Evolutionary conservation across 1,139 yeast genomes (phyloP), one percentile per base, ranked within the genome.

Genomic region (Saccharomyces hybrid): DNA sequence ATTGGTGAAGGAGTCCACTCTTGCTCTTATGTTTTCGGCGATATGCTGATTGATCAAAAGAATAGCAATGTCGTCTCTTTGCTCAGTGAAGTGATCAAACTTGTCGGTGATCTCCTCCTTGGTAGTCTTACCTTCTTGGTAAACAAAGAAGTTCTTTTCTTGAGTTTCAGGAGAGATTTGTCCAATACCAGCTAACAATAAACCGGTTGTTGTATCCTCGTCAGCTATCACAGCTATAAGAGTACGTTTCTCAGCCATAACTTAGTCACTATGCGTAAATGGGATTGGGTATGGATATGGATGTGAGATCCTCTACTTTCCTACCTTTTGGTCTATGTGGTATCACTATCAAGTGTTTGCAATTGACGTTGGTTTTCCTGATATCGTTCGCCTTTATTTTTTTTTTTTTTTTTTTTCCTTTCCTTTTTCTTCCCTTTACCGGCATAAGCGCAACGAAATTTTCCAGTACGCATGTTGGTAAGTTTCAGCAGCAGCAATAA

Each of bases 141-240:
- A 96, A 24, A 87, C 80, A 64, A 83, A 75, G 68, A 86, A 90
- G 76, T 95, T 95, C 75, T 89, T 84, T 62, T 85, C 86, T 68
- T 84, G 65, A 12, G 68, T 65, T 19, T 59, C 78, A 77, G 60
- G 86, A 75, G 69, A 60, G 28, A 90, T 84, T 70, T 93, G 96
- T 29, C 99, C 99, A 57, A 89, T 84, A 42, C 99, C 99, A 1
- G 99, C 99, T 58, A 93, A 79, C 50, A 93, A 77, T 77, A 95
- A 81, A 4, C 99, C 99, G 1, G 99, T 95, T 57, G 93, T 91
- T 21, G 98, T 86, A 69, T 93, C 99, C 74, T 91, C 99, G 68
- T 91, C 99, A 27, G 97, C 98, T 68, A 91, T 89, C 53, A 91
- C 95, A 11, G 97, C 98, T 56, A 91, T 76, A 63, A 89, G 78